Conservation (phyloP, 352 stramenopile species). For the Pythium insidiosum region DNA sequence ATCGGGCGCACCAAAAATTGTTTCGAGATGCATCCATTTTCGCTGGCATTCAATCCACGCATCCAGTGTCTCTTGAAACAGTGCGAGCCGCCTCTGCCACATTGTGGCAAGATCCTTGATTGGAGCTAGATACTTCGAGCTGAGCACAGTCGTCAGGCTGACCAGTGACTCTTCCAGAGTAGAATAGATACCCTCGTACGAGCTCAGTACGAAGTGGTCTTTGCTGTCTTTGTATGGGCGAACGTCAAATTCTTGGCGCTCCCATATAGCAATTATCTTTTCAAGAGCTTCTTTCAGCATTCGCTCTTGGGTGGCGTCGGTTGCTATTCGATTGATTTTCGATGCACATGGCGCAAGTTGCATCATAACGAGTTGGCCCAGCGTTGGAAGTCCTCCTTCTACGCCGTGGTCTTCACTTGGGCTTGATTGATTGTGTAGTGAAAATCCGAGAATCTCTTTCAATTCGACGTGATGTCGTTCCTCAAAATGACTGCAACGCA, state of each 20-base stretch:
- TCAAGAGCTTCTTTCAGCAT: constrained; percentile 85
- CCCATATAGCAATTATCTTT: constrained; percentile 82
- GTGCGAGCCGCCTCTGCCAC: constrained; percentile 60
- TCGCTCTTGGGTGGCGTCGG: constrained; percentile 80
- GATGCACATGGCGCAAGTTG: constrained; percentile 57
- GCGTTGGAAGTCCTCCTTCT: constrained; percentile 20
- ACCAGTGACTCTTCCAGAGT: constrained; percentile 88
- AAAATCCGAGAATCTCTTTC: constrained; percentile 66
- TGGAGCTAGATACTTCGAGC: constrained; percentile 79
- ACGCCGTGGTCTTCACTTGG: too few relatives aligned
- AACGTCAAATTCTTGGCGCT: constrained; percentile 82
- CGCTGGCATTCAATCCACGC: constrained; percentile 73
- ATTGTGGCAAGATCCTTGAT: constrained; percentile 61
- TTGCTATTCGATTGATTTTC: constrained; percentile 81
- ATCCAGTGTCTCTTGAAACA: constrained; percentile 80
- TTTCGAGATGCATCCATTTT: constrained; percentile 81
- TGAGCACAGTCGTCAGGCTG: constrained; percentile 85
- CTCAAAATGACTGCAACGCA: constrained; percentile 51
- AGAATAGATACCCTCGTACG: constrained; percentile 71
- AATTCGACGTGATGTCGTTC: constrained; percentile 53
- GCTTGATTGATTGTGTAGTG: too few relatives aligned
- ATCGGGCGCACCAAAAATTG: constrained; percentile 71
- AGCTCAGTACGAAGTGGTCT: constrained; percentile 79
- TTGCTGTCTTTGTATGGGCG: constrained; percentile 88
- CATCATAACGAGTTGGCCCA: constrained; percentile 79